Evolutionary conservation across 345 rosid genomes (phyloP), one percentile per base, ranked within the genome.

Genomic region (Bruguiera parviflora): DNA sequence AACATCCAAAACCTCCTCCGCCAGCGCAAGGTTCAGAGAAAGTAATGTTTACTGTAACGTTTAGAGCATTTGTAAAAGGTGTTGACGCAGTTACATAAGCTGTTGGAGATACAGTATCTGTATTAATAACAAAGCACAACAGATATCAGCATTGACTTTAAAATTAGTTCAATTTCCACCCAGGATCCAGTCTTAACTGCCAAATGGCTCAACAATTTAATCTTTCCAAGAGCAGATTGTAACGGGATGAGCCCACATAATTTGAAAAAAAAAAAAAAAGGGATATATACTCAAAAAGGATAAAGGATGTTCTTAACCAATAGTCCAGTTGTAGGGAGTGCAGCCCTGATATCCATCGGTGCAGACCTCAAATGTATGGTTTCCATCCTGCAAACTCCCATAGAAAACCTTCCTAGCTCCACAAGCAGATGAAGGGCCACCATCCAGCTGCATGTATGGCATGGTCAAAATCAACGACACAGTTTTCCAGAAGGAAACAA

Each of bases 81-180:
- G 84, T 76, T 66, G 86, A 79, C 61, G 91, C 83, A 31, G 86
- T 80, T 65, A 94, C 68, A 71, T 60, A 67, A 53, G 96, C 96
- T 63, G 95, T 88, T 58, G 98, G 98, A 24, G 88, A 84, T 21
- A 85, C 69, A 3, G 90, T 89, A 82, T 94, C 98, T 94, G 92
- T 82, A 83, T 56, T 77, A 76, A 22, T 78, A 76, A 22, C 20
- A 52, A 61, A 29, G 37, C 63, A 58, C 53, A 66, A 61, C 59
- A 66, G 52, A 70, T 27, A 58, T 75, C 49, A 72, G 75, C 24
- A 27, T 53, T 32, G 29, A 5, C 5, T 52, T 46, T 22, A 20
- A 46, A 62, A 59, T 31, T 33, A 46, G 32, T 46, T 33, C 21
- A 31, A 61, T 39, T 43, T 21, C 29, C 49, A 43, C 33, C 56